Base-by-base conservation (phyloP, 2,329 filamentous ascomycete species). In the Beauveria sp. region DNA sequence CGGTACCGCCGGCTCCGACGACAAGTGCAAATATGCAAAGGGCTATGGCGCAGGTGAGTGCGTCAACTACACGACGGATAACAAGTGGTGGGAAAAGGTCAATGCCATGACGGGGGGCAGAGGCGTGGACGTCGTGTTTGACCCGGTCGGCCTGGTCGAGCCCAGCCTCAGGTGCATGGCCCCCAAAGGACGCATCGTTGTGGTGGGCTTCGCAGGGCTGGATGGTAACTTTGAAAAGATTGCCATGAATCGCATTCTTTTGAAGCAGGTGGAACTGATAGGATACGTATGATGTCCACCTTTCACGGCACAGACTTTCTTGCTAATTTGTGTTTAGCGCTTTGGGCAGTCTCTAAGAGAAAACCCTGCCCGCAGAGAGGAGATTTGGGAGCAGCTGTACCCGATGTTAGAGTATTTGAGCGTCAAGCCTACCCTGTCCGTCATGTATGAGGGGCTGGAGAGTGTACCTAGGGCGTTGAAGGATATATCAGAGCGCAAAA, bases 151-250 rank as follows among this genome's bases (percentile, higher is more conserved):
- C 0, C 74, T 82, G 26, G 80, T 86, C 8, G 76, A 80, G 63
- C 76, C 77, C 62, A 81, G 80, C 44, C 68, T 86, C 30, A 78
- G 78, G 62, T 84, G 81, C 64, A 70, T 84, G 37, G 80, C 75
- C 26, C 80, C 84, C 67, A 75, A 77, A 41, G 84, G 83, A 0
- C 72, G 78, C 37, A 70, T 87, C 20, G 74, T 87, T 2, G 72
- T 86, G 30, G 75, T 85, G 2, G 84, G 84, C 0, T 87, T 86
- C 67, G 83, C 82, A 6, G 84, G 79, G 1, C 73, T 78, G 54
- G 76, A 70, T 18, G 80, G 80, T 0, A 70, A 77, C 8, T 79
- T 85, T 72, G 83, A 86, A 67, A 73, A 75, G 44, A 73, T 85
- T 53, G 75, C 76, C 34, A 80, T 82, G 75, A 84, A 85, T 63